phyloP scores from a whole-genome alignment of 73 alveolate genomes.

The Tetrahymena thermophila region DNA sequence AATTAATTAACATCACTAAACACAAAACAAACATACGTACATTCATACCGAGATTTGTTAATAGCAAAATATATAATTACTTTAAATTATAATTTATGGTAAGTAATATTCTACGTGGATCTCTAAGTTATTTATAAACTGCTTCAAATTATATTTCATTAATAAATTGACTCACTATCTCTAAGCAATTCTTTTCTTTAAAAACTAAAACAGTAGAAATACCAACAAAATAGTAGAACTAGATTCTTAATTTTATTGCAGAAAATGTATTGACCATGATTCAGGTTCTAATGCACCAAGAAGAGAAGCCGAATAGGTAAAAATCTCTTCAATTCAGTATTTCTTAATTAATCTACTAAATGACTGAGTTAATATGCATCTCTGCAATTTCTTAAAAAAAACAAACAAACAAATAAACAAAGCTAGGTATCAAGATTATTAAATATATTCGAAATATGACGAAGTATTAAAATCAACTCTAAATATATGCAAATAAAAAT shows the following conservation, averaged over 20 bases:
- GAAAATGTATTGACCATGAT: neutral
- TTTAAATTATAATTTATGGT: no score
- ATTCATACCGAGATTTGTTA: neutral
- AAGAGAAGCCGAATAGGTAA: neutral
- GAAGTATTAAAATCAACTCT: neutral
- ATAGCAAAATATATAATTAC: neutral
- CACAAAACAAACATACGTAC: no score
- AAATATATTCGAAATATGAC: neutral
- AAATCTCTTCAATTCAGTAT: neutral
- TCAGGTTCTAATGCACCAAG: neutral
- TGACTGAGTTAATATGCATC: neutral
- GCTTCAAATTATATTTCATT: no score
- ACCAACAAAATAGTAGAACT: neutral
- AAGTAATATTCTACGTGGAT: no score
- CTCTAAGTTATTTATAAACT: no score
- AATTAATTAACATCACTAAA: no score
- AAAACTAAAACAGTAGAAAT: neutral
- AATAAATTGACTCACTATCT: neutral
- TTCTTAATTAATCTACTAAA: neutral
- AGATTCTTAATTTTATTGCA: neutral
- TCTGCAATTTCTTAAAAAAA: neutral
- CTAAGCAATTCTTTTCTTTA: neutral
- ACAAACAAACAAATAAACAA: no score
- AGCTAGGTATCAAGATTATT: neutral
- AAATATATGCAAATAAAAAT: no score